Evolutionary conservation across 208 protist genomes (phyloP).

Genomic region (Crithidia acanthocephali): DNA sequence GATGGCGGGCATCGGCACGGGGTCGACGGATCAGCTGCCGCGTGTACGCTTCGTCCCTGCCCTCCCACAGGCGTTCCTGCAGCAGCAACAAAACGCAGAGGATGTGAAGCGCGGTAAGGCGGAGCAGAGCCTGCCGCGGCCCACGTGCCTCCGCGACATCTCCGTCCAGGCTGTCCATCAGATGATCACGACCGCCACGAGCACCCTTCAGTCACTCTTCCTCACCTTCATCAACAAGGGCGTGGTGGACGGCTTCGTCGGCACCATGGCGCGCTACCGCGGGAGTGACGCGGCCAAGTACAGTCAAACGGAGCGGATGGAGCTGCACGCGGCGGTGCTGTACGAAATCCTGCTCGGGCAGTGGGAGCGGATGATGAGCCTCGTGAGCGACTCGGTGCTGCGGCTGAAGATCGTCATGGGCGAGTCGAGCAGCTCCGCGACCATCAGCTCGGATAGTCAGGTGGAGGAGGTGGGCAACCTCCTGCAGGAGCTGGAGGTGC

Average conservation of each 20-base stretch:
- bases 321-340: slow-evolving; percentile 81
- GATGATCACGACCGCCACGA: slow-evolving; percentile 55
- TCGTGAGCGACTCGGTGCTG: slow-evolving; percentile 63
- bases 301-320: slow-evolving; percentile 53
- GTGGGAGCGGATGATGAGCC: slow-evolving; percentile 75
- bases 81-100: slow-evolving; percentile 4
- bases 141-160: slow-evolving; percentile 55
- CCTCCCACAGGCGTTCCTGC: slow-evolving; percentile 27
- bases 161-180: slow-evolving; percentile 67
- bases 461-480: slow-evolving; percentile 69
- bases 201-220: slow-evolving; percentile 63
- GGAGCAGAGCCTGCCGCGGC: slow-evolving; percentile 1
- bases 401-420: slow-evolving; percentile 87
- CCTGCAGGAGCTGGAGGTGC: slow-evolving; percentile 76
- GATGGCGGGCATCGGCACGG: neutral
- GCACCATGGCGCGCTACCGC: slow-evolving; percentile 61
- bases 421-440: slow-evolving; percentile 66
- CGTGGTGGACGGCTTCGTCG: slow-evolving; percentile 63
- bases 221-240: slow-evolving; percentile 75
- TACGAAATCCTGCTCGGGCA: slow-evolving; percentile 83
- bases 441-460: slow-evolving; percentile 50
- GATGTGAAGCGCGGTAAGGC: slow-evolving; percentile 1
- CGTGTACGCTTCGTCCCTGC: slow-evolving; percentile 44
- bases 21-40: slow-evolving; percentile 28
- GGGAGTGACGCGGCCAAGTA: slow-evolving; percentile 39